phyloP scores from a whole-genome alignment of 768 basidiomycete genomes.

The Boletus sp. region DNA sequence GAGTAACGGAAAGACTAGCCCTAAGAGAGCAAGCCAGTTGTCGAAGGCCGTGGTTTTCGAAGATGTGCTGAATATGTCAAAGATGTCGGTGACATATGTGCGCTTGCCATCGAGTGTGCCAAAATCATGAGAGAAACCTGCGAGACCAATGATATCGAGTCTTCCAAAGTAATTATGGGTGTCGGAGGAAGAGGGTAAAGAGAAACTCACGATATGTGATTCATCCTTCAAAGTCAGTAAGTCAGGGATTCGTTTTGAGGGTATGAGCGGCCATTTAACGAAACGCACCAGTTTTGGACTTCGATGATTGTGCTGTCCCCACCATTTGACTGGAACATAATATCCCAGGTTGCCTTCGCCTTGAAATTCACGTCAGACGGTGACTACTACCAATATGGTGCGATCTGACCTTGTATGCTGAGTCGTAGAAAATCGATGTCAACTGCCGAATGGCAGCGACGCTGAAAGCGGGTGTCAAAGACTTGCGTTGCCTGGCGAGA shows the following conservation, averaged over 20 bases:
- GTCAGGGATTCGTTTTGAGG: not conserved
- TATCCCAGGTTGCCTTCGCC: too few relatives aligned
- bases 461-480: too few relatives aligned
- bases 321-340: too few relatives aligned
- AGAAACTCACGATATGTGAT: not conserved
- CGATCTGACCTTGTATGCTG: too few relatives aligned
- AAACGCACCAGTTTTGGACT: too few relatives aligned
- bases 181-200: not conserved
- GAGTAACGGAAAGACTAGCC: slow-evolving; percentile 35
- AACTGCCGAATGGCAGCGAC: too few relatives aligned
- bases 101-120: slow-evolving; percentile 47
- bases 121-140: slow-evolving; percentile 41
- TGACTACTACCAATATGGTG: too few relatives aligned
- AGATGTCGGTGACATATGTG: slow-evolving; percentile 39
- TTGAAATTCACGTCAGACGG: too few relatives aligned
- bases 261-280: not conserved
- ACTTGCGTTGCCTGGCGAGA: too few relatives aligned
- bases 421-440: too few relatives aligned
- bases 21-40: slow-evolving; percentile 34
- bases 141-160: not conserved
- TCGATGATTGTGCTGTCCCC: too few relatives aligned
- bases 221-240: not conserved
- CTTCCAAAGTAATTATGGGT: not conserved
- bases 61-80: slow-evolving; percentile 34
- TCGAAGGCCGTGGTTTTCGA: slow-evolving; percentile 22